phyloP scores from a whole-genome alignment of 305 asterid genomes.

The Fraxinus xanthoxyloides region DNA sequence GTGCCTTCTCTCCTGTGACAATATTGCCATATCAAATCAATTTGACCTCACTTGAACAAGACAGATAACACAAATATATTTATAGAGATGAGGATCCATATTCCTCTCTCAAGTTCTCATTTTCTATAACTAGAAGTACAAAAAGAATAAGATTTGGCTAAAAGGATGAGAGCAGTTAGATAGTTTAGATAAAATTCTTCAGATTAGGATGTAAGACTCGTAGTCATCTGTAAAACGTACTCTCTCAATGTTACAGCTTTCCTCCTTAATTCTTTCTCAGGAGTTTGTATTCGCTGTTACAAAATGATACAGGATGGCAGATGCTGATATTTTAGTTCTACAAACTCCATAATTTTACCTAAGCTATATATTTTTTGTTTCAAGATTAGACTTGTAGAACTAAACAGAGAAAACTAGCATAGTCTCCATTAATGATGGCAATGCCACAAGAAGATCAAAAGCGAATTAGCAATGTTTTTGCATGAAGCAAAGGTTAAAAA shows the following conservation, averaged over 20 bases:
- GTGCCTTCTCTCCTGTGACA: slow-evolving; percentile 14
- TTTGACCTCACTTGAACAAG: not conserved
- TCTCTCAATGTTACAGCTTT: not conserved
- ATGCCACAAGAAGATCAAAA: not conserved
- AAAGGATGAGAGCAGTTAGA: not conserved
- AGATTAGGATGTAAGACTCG: not conserved
- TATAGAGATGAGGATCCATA: not conserved
- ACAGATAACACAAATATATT: not conserved
- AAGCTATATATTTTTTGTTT: not conserved
- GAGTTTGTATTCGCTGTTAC: not conserved
- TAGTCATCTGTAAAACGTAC: not conserved
- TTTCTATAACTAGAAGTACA: not conserved
- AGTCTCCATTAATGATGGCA: not conserved
- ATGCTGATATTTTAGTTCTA: not conserved
- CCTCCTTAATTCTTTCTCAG: not conserved
- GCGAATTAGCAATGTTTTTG: not conserved
- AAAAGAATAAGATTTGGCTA: not conserved
- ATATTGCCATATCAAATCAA: slow-evolving; percentile 9
- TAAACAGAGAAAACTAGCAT: not conserved
- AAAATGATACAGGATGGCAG: not conserved
- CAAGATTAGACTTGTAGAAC: not conserved
- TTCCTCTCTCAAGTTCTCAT: not conserved
- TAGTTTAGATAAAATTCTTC: not conserved
- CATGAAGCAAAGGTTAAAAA: not conserved
- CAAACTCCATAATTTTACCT: not conserved